These are phyloP conservation scores for Aschersonia sp. DNA, from an alignment of 2,329 filamentous ascomycete species.

Conservation along the genomic window DNA sequence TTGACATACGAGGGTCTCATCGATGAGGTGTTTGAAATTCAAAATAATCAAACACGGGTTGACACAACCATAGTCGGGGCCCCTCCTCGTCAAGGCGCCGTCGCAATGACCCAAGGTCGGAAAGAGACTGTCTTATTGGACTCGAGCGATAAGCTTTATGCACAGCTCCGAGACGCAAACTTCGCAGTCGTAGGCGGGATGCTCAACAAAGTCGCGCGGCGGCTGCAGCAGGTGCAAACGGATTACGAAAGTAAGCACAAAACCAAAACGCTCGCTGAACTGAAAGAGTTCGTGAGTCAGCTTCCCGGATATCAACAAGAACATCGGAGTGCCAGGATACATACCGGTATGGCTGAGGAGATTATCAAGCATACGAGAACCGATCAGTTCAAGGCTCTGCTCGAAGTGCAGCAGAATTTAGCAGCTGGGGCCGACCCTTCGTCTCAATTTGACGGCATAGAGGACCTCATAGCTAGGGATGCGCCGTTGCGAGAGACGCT, in stretches of 20 bases:
- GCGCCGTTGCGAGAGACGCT: slow-evolving; percentile 70
- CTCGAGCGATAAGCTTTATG: slow-evolving; percentile 76
- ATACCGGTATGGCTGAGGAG: slow-evolving; percentile 85
- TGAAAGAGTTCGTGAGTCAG: slow-evolving; percentile 90
- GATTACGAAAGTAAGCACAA: slow-evolving; percentile 87
- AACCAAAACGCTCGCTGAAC: slow-evolving; percentile 76
- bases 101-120: slow-evolving; percentile 41
- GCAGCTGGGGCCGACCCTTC: slow-evolving; percentile 80
- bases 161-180: slow-evolving; percentile 78
- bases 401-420: slow-evolving; percentile 93
- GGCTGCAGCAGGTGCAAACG: slow-evolving; percentile 64
- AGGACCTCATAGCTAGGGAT: slow-evolving; percentile 85
- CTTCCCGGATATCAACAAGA: slow-evolving; percentile 86
- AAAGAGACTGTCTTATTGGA: slow-evolving; percentile 86
- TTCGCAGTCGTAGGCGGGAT: slow-evolving; percentile 86
- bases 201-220: slow-evolving; percentile 79
- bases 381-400: slow-evolving; percentile 72
- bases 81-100: slow-evolving; percentile 46
- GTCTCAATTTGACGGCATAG: slow-evolving; percentile 78
- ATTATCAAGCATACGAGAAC: slow-evolving; percentile 87
- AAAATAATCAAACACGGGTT: slow-evolving; percentile 84
- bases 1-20: slow-evolving; percentile 93
- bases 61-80: slow-evolving; percentile 79
- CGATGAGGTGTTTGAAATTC: slow-evolving; percentile 84
- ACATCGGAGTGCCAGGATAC: slow-evolving; percentile 80